Evolutionary conservation across 2,329 filamentous ascomycete genomes (phyloP), one percentile per base, ranked within the genome.

Genomic region (Neopestalotiopsis clavispora): DNA sequence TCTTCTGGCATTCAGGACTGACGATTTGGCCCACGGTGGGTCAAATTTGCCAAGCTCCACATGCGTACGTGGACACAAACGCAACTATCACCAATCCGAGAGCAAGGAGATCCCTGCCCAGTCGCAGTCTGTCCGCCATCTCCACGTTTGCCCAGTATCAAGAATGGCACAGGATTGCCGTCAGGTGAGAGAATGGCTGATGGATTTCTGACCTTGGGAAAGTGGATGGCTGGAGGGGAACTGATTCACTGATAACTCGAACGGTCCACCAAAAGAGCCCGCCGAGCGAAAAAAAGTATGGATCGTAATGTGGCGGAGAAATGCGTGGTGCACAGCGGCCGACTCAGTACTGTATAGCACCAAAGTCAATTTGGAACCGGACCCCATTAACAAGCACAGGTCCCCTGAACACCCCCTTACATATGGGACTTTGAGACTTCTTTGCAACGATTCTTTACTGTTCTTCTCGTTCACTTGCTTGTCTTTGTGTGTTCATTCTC

Each of bases 21-120:
- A 52, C 45, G 34, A 61, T 34, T 20, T 30, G 34, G 34, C 9
- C 32, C 32, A 61, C n/a, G 40, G 61, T 49, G 63, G 45, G 32
- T 23, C 45, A 57, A 65, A 56, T 65, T 49, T 65, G 63, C 45
- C 63, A 57, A 65, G 63, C 20, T 34, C 63, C 63, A 65, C 63
- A 65, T 45, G 63, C 63, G 30, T 65, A 57, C 63, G 63, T 57
- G 63, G 63, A 65, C 63, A 57, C 42, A 34, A 34, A 65, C 63
- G 63, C 63, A 49, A 49, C 49, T 57, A 65, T 56, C 49, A 65
- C 38, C 30, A 45, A 57, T 45, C 49, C 52, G 63, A 65, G 12
- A 38, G 49, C 63, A 34, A 57, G 63, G 63, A 28, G 63, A 65
- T 28, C 63, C 42, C 28, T 65, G 45, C 63, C 52, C 63, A 38